A percentile compares a stretch with the other conserved stretches of the same genome.
Conservation (phyloP, 2,329 filamentous ascomycete genomes). For the Knufia fluminis region DNA sequence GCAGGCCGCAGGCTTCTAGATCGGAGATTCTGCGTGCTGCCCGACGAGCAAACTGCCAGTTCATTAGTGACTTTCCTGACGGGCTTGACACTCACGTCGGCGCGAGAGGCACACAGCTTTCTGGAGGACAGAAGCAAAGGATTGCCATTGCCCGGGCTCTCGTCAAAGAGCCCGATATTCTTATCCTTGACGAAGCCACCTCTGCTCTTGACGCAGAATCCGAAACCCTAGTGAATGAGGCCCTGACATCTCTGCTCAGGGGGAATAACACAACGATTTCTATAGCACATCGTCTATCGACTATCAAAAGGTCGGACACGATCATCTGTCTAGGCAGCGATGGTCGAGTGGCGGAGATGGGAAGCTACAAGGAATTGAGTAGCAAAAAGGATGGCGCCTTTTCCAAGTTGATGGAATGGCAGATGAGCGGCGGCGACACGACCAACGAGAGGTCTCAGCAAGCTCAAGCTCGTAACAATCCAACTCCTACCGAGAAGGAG, state of each 20-base stretch:
- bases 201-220: conserved; percentile 93
- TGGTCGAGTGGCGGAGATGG: conserved; percentile 83
- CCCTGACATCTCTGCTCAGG: conserved; percentile 67
- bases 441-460: conserved; percentile 16
- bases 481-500: conserved; percentile 37
- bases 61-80: conserved; percentile 93
- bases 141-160: conserved; percentile 94
- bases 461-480: conserved; percentile 4
- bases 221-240: conserved; percentile 91
- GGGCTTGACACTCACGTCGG: conserved; percentile 92
- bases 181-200: conserved; percentile 94
- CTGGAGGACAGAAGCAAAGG: conserved; percentile 92
- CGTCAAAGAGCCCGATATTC: conserved; percentile 90
- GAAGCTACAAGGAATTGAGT: conserved; percentile 70
- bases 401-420: conserved; percentile 96
- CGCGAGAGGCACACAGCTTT: conserved; percentile 83
- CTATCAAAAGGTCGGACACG: conserved; percentile 88
- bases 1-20: conserved; percentile 66
- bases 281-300: conserved; percentile 90
- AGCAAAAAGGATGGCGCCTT: conserved; percentile 71
- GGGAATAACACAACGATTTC: conserved; percentile 94
- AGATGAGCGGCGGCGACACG: conserved; percentile 74
- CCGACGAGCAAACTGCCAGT: conserved; percentile 86
- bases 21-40: conserved; percentile 79
- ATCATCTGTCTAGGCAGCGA: conserved; percentile 86